Evolutionary conservation across 2,329 filamentous ascomycete genomes (phyloP).

Genomic region (Ophiostoma perfectum): DNA sequence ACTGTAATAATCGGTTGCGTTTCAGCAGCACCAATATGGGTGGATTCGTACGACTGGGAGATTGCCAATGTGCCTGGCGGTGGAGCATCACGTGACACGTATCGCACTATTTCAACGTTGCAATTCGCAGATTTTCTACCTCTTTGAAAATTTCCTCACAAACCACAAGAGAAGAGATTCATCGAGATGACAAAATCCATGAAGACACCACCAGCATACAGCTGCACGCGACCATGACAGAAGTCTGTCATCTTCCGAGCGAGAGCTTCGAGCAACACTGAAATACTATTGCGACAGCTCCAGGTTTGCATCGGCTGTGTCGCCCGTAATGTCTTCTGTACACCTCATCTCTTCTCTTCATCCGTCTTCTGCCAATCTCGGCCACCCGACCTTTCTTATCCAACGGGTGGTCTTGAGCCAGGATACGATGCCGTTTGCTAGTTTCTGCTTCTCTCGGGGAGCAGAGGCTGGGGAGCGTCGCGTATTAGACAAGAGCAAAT

Average conservation of each 20-base stretch:
- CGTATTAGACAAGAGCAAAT: conserved; percentile 36
- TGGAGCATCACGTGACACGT: background rate
- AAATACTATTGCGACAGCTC: background rate
- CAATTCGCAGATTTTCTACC: background rate
- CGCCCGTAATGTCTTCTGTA: background rate
- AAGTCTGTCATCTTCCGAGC: background rate
- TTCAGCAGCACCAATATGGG: background rate
- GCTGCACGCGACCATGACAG: background rate
- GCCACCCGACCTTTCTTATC: conserved; percentile 28
- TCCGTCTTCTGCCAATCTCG: conserved; percentile 39
- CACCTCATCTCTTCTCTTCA: background rate
- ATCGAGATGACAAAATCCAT: background rate
- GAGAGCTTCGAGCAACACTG: background rate
- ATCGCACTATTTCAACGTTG: background rate
- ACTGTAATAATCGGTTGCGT: background rate
- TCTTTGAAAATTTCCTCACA: background rate
- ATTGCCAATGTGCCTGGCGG: background rate
- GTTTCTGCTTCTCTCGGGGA: conserved; percentile 14
- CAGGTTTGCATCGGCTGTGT: background rate
- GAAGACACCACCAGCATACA: background rate
- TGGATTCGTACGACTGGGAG: background rate
- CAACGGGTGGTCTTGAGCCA: conserved; percentile 38
- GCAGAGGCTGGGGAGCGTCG: conserved; percentile 21
- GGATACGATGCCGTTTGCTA: conserved; percentile 27
- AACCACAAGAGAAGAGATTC: background rate